Conservation (phyloP, 352 stramenopile species). For the Pythium chondricola region DNA sequence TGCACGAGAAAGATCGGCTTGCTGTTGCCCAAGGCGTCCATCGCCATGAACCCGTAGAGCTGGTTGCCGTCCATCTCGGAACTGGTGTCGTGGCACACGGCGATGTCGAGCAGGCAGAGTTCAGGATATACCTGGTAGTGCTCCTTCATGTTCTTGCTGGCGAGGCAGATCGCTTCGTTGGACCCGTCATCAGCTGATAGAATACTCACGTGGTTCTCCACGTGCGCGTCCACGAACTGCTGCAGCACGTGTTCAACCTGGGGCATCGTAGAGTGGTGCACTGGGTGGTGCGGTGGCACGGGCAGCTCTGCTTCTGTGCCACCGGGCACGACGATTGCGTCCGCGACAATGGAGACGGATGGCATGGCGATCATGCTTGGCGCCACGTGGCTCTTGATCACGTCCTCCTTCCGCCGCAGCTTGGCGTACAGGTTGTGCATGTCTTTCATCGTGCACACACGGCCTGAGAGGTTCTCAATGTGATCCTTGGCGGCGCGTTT, state of each 20-base stretch:
- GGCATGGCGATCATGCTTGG: too few relatives aligned
- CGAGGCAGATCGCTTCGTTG: constrained; percentile 65
- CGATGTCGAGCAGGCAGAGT: constrained; percentile 49
- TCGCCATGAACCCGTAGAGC: constrained; percentile 58
- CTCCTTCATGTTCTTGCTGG: constrained; percentile 70
- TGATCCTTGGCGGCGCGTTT: constrained; percentile 53
- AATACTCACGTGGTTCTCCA: constrained; percentile 76
- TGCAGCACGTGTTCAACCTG: constrained; percentile 53
- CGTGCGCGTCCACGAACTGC: constrained; percentile 57
- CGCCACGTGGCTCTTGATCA: constrained; percentile 37
- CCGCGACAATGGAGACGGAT: too few relatives aligned
- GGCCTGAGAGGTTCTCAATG: constrained; percentile 57
- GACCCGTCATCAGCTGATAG: constrained; percentile 62
- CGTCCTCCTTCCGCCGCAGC: constrained; percentile 52
- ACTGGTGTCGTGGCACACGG: constrained; percentile 20
- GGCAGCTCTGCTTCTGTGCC: neutral
- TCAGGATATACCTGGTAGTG: constrained; percentile 61
- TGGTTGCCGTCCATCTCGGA: constrained; percentile 35
- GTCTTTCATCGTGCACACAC: constrained; percentile 75
- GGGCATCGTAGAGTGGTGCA: neutral
- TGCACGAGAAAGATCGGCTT: constrained; percentile 58
- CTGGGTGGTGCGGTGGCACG: neutral
- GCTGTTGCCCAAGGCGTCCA: constrained; percentile 60
- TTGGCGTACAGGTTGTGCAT: constrained; percentile 73
- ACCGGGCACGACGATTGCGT: neutral